Evolutionary conservation across 129 eudicot genomes (phyloP), one percentile per base, ranked within the genome.

Genomic region (Flaveria trinervia): DNA sequence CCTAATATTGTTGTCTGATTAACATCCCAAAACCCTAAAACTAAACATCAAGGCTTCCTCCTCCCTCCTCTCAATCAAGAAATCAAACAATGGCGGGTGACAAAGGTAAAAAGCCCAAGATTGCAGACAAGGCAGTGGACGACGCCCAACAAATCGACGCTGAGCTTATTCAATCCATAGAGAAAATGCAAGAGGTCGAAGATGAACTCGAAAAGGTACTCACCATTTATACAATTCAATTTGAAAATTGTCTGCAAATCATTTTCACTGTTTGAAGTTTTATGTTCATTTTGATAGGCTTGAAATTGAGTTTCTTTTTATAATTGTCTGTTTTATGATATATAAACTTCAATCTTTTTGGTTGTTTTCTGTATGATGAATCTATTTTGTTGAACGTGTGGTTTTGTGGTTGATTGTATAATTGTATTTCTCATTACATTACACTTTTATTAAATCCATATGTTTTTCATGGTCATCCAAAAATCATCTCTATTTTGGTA

Each of bases 201-300:
- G 98, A 93, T 68, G 97, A 93, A 74, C 93, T 93, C 26, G 98
- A 93, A 13, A 93, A 90, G 75, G 98, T 93, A 78, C 49, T 0
- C 3, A 28, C 10, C 25, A 0, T 70, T 22, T 54, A 7, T 20
- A 57, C 3, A 22, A 20, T 15, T 18, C 3, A 56, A 22, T 20
- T 20, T 12, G 36, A 22, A 57, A 22, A 8, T 9, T 44, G 48
- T 9, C 48, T 44, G 48, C 48, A 8, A 44, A 9, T 44, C 12
- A 44, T 44, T 8, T 44, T 44, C 2, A 44, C 7, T 44, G 11
- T 9, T 44, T 44, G 36, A 43, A 43, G 11, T 6, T 43, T 14
- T 5, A 20, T 3, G 14, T 11, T 65, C 36, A 45, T 1, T 14
- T 36, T 22, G 23, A 61, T 74, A 14, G 0, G 15, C n/a, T 26